Base-by-base conservation (phyloP, 129 eudicot species). In the Helianthus tuberosus region DNA sequence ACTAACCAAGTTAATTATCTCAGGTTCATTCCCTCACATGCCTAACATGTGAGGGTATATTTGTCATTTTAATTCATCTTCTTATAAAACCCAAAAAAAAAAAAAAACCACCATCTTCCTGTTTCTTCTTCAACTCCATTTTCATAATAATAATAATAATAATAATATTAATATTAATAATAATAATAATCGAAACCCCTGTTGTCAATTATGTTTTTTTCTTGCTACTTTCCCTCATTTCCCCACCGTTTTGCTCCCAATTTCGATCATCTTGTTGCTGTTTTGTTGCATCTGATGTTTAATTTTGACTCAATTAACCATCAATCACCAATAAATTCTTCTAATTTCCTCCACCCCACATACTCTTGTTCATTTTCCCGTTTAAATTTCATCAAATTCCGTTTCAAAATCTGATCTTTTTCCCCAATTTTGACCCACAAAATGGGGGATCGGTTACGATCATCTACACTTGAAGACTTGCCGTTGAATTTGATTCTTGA, bases 401-500 rank as follows among this genome's bases (percentile, higher is more conserved):
- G 93, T 66, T 79, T 77, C 57, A 85, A 91, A 85, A 76, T 69
- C 77, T 86, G 82, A 85, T 59, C 13, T 53, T 75, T 60, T 16
- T 68, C 36, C 3, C 52, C 6, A 14, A 48, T 47, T 27, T 27
- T 38, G 17, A 25, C 35, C 15, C 15, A 41, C 15, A 10, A 77
- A 81, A 88, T 88, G 97, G 93, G 82, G 74, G 96, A 86, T 79
- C 84, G 80, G 38, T 77, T 66, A 1, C 75, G 84, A 75, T 74
- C 86, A 32, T 66, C 68, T 13, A 75, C 72, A 38, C 58, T 94
- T 51, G 96, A 88, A 14, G 97, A 90, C 82, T 83, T 94, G 79
- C 98, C 98, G 9, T 70, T 74, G 16, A 96, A 94, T 86, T 71
- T 94, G 72, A 75, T 94, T 76, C 89, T 94, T 62, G 96, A 91